Evolutionary conservation across 176 grass and related monocot species (phyloP).

Genomic region (Rhynchospora pubera): DNA sequence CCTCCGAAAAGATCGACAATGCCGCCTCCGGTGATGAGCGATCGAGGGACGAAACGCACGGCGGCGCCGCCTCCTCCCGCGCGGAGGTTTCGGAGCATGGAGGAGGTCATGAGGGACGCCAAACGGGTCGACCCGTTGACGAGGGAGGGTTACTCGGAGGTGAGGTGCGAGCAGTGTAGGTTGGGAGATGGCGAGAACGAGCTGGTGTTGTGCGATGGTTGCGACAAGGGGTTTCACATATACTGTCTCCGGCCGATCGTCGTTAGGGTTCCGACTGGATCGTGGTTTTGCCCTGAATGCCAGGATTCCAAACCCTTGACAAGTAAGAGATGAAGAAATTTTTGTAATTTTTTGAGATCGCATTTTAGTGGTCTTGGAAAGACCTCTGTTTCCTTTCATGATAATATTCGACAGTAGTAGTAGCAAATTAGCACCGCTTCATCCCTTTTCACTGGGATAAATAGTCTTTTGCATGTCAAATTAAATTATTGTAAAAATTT

Average conservation of each 20-base stretch:
- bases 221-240: slow-evolving; percentile 63
- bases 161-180: slow-evolving; percentile 60
- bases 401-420: background rate
- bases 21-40: slow-evolving; percentile 11
- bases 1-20: background rate
- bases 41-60: slow-evolving; percentile 59
- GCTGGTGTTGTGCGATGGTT: slow-evolving; percentile 74
- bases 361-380: background rate
- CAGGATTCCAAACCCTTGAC: slow-evolving; percentile 21
- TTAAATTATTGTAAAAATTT: background rate
- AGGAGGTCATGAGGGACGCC: slow-evolving; percentile 58
- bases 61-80: slow-evolving; percentile 53
- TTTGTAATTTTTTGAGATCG: background rate
- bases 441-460: background rate
- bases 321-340: slow-evolving; percentile 27
- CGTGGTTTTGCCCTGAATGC: slow-evolving; percentile 77
- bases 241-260: slow-evolving; percentile 82
- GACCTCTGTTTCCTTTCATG: background rate
- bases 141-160: slow-evolving; percentile 22
- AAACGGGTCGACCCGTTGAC: slow-evolving; percentile 13
- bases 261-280: slow-evolving; percentile 54
- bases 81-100: slow-evolving; percentile 45
- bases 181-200: slow-evolving; percentile 76
- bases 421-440: background rate
- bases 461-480: background rate